Base-by-base conservation (phyloP, 768 basidiomycete genomes). In the Boletus insuetus region DNA sequence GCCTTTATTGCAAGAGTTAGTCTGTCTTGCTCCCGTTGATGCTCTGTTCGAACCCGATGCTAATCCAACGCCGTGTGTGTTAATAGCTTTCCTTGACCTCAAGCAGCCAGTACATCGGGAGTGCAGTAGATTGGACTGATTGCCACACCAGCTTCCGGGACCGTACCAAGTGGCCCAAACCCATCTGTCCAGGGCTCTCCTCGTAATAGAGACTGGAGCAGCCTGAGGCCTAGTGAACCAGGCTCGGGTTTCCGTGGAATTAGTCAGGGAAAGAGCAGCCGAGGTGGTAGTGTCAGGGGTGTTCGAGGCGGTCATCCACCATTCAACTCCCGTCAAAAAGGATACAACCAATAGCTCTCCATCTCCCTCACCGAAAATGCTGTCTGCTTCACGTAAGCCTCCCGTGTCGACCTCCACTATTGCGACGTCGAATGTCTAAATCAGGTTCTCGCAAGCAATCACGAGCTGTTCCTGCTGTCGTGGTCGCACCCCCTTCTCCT, bases 191-290 rank as follows among this genome's bases (percentile, higher is more conserved):
- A 62, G 48, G 50, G 59, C 20, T 60, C 65, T 55, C 71, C n/a
- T n/a, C n/a, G 73, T 43, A 59, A 64, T 34, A 68, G 73, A 52
- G 76, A 78, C 56, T 82, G 82, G 82, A 68, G 64, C 41, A 73
- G 9, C 48, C 26, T 53, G 41, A 67, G 73, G 46, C 62, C 70
- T n/a, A 74, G 72, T 46, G 83, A 82, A 44, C 72, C 76, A 47
- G 79, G 77, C 8, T 73, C 78, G 32, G 74, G 79, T 34, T 81
- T 80, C 59, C 76, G 71, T 61, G 79, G 79, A 43, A 64, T 76
- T 31, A 68, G 71, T 59, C 75, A 68, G 42, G 64, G 66, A 51
- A 69, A 76, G 58, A 69, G 73, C 49, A 66, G 75, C 24, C 72
- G 77, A 51, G 73, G 75, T 34, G 55, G 56, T 40, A 29, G 64